Evolutionary conservation across 1,284 basidiomycete genomes (phyloP).

Genomic region (Leccinum subrobustum): DNA sequence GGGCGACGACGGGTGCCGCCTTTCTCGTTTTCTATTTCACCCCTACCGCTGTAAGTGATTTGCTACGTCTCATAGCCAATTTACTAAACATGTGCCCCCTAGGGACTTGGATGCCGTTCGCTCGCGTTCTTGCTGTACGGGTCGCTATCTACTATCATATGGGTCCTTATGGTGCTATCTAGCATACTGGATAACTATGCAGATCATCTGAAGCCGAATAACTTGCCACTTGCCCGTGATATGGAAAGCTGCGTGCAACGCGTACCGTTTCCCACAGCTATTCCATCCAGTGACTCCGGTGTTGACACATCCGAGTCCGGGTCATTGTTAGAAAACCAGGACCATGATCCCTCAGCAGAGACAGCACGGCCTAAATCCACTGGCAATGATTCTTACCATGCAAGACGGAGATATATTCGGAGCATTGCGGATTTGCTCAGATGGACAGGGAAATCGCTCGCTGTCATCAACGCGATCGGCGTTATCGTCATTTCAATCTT

Average conservation of each 20-base stretch:
- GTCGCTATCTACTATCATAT: slow-evolving; percentile 35
- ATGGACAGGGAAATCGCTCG: slow-evolving; percentile 26
- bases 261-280: neutral
- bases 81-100: neutral
- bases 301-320: too few relatives aligned
- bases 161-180: slow-evolving; percentile 38
- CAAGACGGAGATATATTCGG: neutral
- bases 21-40: slow-evolving; percentile 29
- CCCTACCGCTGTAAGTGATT: slow-evolving; percentile 33
- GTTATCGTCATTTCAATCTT: slow-evolving; percentile 21
- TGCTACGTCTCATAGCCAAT: neutral
- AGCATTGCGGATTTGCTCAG: slow-evolving; percentile 16
- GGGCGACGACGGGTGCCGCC: too few relatives aligned
- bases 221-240: neutral
- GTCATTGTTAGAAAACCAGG: too few relatives aligned
- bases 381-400: too few relatives aligned
- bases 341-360: neutral
- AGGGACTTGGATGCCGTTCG: slow-evolving; percentile 41
- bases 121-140: slow-evolving; percentile 41
- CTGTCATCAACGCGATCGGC: slow-evolving; percentile 24
- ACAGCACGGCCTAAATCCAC: too few relatives aligned
- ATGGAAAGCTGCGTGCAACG: neutral
- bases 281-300: too few relatives aligned
- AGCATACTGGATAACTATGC: slow-evolving; percentile 37
- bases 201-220: neutral